Percentiles rank a stretch among this genome's conserved stretches.
phyloP scores from a whole-genome alignment of 1,284 basidiomycete species.

The Cerrena zonata region DNA sequence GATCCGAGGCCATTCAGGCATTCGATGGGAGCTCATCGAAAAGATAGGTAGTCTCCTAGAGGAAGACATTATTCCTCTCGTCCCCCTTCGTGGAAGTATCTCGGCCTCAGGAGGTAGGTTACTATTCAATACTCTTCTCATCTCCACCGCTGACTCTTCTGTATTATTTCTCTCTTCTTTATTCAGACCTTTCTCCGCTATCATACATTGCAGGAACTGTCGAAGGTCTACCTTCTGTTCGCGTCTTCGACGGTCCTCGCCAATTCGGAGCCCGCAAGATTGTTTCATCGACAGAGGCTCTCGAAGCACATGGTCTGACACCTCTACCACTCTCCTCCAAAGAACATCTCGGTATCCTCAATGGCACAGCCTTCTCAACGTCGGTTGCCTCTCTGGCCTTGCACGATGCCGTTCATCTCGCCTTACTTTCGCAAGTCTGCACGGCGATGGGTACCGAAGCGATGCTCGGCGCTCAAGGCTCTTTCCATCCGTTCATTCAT shows the following conservation, averaged over 20 bases:
- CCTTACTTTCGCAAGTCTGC: constrained; percentile 66
- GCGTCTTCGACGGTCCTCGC: constrained; percentile 57
- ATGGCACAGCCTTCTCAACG: constrained; percentile 79
- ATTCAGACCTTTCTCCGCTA: constrained; percentile 65
- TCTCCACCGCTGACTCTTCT: background rate
- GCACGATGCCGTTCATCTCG: constrained; percentile 69
- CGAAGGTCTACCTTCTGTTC: constrained; percentile 75
- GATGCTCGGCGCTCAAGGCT: constrained; percentile 63
- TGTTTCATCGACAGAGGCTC: constrained; percentile 59
- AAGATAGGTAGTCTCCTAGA: constrained; percentile 71
- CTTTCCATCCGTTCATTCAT: constrained; percentile 79
- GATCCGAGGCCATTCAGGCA: constrained; percentile 82
- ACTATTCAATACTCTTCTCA: background rate
- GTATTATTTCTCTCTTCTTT: background rate
- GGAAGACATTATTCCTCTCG: constrained; percentile 73
- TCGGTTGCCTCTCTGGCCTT: constrained; percentile 58
- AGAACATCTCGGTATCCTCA: constrained; percentile 77
- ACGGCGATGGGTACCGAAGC: constrained; percentile 85
- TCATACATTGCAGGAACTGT: constrained; percentile 80
- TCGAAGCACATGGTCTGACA: constrained; percentile 57
- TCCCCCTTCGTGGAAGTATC: constrained; percentile 80
- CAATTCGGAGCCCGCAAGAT: constrained; percentile 49
- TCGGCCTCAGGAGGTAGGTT: constrained; percentile 71
- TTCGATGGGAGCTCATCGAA: constrained; percentile 76
- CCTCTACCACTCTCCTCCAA: constrained; percentile 74